A percentile compares a stretch with the other conserved stretches of the same genome.
These are phyloP conservation scores for Aureobasidium sp. DNA, from an alignment of 2,329 filamentous ascomycete genomes.

Conservation along the genomic window DNA sequence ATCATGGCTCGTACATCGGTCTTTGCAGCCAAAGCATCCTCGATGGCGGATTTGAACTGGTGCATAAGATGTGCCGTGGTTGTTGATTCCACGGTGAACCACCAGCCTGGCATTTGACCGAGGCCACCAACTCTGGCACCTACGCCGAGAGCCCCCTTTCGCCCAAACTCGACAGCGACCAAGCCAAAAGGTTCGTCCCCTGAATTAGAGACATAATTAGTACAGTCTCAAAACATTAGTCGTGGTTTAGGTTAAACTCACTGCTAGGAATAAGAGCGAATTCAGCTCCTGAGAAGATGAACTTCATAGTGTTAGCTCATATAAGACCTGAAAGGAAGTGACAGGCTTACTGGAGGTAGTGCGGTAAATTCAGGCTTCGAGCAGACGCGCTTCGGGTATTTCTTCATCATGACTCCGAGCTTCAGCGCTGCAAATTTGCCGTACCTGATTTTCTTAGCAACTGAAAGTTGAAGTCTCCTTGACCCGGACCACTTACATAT, in stretches of 20 bases:
- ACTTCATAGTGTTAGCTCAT: slow-evolving; percentile 20
- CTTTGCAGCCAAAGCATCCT: slow-evolving; percentile 51
- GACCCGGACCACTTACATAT: slow-evolving; percentile 20
- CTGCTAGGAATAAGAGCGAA: slow-evolving; percentile 55
- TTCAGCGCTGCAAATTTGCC: slow-evolving; percentile 60
- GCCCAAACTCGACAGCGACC: slow-evolving; percentile 60
- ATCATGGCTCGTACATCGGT: slow-evolving; percentile 49
- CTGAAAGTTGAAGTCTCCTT: too few relatives aligned
- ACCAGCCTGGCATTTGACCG: slow-evolving; percentile 55
- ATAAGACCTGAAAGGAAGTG: not conserved
- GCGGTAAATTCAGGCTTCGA: slow-evolving; percentile 60
- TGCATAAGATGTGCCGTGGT: slow-evolving; percentile 53
- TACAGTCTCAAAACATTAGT: too few relatives aligned
- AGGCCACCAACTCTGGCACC: slow-evolving; percentile 55
- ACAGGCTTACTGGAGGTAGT: slow-evolving; percentile 38
- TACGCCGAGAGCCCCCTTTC: slow-evolving; percentile 59
- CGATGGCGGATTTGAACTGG: slow-evolving; percentile 57
- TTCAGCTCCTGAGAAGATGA: slow-evolving; percentile 58
- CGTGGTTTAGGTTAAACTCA: too few relatives aligned
- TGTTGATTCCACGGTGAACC: slow-evolving; percentile 59
- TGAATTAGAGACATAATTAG: too few relatives aligned
- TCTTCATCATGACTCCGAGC: slow-evolving; percentile 53
- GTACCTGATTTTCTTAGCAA: slow-evolving; percentile 35
- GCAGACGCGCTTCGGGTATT: slow-evolving; percentile 56
- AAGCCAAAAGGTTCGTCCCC: slow-evolving; percentile 58